Base-by-base conservation (phyloP, 805 yeast species). In the Candida lessepsii region DNA sequence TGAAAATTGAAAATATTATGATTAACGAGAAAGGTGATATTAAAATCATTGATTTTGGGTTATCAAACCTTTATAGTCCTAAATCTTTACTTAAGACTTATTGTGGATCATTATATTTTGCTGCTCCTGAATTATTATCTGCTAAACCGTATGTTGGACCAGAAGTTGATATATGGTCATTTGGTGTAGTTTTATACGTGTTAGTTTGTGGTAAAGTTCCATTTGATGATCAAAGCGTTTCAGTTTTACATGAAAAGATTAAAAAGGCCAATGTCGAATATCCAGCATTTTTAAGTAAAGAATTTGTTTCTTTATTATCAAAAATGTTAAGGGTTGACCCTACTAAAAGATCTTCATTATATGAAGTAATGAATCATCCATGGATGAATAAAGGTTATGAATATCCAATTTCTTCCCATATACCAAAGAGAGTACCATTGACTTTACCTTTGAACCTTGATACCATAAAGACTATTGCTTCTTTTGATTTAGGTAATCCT, bases 141-240 rank as follows among this genome's bases (percentile, higher is more conserved):
- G 99, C 98, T 1, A 81, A 80, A 50, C 97, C 96, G 1, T 93
- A 93, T 55, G 71, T 77, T 26, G 99, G 99, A 0, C 99, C 99
- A 1, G 99, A 93, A 60, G 96, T 93, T 35, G 99, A 93, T 61
- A 83, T 93, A 14, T 93, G 99, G 99, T 87, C 96, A 2, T 91
- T 90, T 70, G 99, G 99, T 48, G 96, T 93, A 23, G 98, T 93
- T 0, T 66, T 93, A 37, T 93, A 88, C 57, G 99, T 93, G 6
- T 71, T 93, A 45, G 96, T 93, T 2, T 90, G 97, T 60, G 99
- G 99, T 40, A 90, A 88, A 60, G 98, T 93, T 10, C 99, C 99
- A 7, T 93, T 93, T 60, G 99, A 93, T 61, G 98, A 93, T 58
- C 95, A 88, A 54, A 81, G 86, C 50, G 95, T 95, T 48, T 82